Evolutionary conservation across 2,329 filamentous ascomycete genomes (phyloP).

Genomic region (Neophaeococcomyces mojaviensis): DNA sequence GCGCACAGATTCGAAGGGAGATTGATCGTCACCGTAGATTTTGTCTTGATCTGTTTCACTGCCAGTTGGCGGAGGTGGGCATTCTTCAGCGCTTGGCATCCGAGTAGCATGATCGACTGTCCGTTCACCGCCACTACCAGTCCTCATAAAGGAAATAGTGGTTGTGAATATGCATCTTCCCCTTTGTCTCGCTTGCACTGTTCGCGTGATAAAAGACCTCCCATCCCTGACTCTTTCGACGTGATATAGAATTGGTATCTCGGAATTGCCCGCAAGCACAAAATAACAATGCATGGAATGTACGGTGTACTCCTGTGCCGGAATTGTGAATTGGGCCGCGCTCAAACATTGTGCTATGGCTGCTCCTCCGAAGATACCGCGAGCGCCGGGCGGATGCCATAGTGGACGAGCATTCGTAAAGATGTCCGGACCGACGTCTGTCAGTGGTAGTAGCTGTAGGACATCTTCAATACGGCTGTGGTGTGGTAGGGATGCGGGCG

Average conservation of each 20-base stretch:
- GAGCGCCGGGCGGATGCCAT: slow-evolving; percentile 86
- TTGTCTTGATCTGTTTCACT: slow-evolving; percentile 1
- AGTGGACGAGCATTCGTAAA: slow-evolving; percentile 89
- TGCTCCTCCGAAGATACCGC: slow-evolving; percentile 87
- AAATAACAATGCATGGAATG: slow-evolving; percentile 99
- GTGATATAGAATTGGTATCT: slow-evolving; percentile 85
- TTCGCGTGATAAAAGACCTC: slow-evolving; percentile 80
- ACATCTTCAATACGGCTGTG: slow-evolving; percentile 83
- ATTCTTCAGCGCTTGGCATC: slow-evolving; percentile 43
- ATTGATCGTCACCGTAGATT: slow-evolving; percentile 5
- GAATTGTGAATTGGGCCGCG: slow-evolving; percentile 82
- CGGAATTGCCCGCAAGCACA: slow-evolving; percentile 76
- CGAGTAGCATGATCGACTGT: slow-evolving; percentile 58
- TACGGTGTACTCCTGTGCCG: slow-evolving; percentile 61
- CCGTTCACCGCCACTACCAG: slow-evolving; percentile 48
- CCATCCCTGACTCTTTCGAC: slow-evolving; percentile 91
- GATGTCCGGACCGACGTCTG: slow-evolving; percentile 57
- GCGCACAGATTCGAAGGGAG: slow-evolving; percentile 35
- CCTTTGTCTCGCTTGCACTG: slow-evolving; percentile 87
- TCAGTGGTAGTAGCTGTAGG: slow-evolving; percentile 73
- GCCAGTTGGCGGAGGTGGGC: slow-evolving; percentile 29
- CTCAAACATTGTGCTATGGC: slow-evolving; percentile 88
- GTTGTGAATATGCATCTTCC: slow-evolving; percentile 91
- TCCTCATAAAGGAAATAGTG: slow-evolving; percentile 78
- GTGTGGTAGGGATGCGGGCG: slow-evolving; percentile 62